phyloP scores from a whole-genome alignment of 495 filamentous ascomycete genomes.

The Polyplosphaeria fusca region DNA sequence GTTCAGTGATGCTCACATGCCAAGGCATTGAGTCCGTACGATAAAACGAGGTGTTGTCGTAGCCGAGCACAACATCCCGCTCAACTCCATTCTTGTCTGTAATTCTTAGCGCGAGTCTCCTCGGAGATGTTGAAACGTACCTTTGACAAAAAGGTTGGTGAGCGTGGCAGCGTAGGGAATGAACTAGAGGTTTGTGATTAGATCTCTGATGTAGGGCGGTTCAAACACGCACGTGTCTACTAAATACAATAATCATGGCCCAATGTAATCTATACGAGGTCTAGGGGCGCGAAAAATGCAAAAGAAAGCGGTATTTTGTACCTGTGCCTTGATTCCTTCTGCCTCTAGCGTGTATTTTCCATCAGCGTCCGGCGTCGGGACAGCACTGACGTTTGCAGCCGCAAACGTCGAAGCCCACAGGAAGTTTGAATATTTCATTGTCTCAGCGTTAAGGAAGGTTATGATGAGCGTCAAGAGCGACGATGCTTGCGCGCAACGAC shows the following conservation, averaged over 20 bases:
- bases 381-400: neutral
- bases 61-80: slow-evolving; percentile 53
- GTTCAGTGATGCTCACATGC: no score
- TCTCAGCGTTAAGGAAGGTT: neutral
- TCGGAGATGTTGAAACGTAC: neutral
- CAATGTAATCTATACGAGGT: neutral
- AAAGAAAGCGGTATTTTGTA: slow-evolving; percentile 22
- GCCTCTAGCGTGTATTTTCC: slow-evolving; percentile 51
- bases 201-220: neutral
- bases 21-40: no score
- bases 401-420: slow-evolving; percentile 16
- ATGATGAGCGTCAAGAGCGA: neutral
- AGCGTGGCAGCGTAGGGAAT: slow-evolving; percentile 55
- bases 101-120: neutral
- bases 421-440: slow-evolving; percentile 9
- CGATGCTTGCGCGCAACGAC: neutral
- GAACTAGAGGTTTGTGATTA: slow-evolving; percentile 42
- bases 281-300: no score
- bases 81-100: slow-evolving; percentile 53
- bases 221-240: neutral
- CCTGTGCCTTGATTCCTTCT: slow-evolving; percentile 53
- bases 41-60: slow-evolving; percentile 52
- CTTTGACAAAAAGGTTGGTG: slow-evolving; percentile 56
- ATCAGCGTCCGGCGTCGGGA: slow-evolving; percentile 36
- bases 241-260: neutral